Conservation (phyloP, 2,329 filamentous ascomycete genomes). For the Epichloe gansuensis region DNA sequence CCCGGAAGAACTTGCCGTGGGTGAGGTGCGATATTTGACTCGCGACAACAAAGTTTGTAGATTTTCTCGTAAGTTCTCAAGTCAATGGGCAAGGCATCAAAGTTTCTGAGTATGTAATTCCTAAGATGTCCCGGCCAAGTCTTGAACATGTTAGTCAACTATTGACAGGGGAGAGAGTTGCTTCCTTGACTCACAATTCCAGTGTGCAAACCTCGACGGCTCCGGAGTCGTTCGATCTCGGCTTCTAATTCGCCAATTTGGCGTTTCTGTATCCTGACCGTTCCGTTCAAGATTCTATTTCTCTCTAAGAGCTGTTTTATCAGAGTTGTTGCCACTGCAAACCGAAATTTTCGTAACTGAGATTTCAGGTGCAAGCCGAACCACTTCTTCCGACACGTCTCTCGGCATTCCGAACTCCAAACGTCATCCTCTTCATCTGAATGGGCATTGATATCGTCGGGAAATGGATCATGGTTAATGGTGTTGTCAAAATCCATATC, state of each 20-base stretch:
- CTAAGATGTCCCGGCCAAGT: not conserved
- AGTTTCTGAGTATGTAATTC: accelerated
- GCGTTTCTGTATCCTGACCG: no score
- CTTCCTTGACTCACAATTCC: not conserved
- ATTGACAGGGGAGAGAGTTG: not conserved
- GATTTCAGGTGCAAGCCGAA: not conserved
- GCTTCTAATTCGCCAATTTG: not conserved
- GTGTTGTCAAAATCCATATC: not conserved
- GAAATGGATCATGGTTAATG: not conserved
- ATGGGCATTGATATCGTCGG: not conserved
- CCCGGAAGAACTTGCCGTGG: conserved; percentile 8
- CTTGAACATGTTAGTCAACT: not conserved
- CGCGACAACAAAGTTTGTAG: conserved; percentile 9
- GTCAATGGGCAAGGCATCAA: not conserved
- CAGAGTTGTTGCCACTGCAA: not conserved
- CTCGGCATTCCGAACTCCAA: not conserved
- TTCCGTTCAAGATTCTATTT: no score
- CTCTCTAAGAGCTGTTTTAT: not conserved
- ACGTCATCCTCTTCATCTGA: not conserved
- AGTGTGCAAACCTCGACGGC: not conserved
- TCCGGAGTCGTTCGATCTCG: not conserved
- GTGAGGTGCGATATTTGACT: conserved; percentile 11
- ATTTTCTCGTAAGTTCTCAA: conserved; percentile 2
- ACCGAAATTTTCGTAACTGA: not conserved
- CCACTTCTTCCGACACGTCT: not conserved